Percentiles rank a stretch among this genome's conserved stretches.
These are phyloP conservation scores for Pochonia chlamydosporia DNA, from an alignment of 2,329 filamentous ascomycete species.

Conservation along the genomic window DNA sequence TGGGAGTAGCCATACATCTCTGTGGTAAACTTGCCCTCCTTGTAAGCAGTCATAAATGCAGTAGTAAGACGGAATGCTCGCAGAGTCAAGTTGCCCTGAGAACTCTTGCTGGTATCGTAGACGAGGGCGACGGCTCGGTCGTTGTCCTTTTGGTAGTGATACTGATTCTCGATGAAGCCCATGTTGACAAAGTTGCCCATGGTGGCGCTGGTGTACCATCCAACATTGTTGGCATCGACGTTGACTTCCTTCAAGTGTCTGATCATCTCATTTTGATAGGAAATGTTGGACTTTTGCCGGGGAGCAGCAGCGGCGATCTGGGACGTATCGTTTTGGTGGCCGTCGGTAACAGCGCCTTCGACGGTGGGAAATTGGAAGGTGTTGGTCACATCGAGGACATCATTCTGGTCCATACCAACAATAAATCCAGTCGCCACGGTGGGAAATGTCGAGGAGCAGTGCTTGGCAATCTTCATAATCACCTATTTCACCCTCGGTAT, in stretches of 20 bases:
- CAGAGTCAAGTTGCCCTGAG: slow-evolving; percentile 83
- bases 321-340: slow-evolving; percentile 70
- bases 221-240: slow-evolving; percentile 94
- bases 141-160: slow-evolving; percentile 94
- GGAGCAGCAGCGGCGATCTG: slow-evolving; percentile 81
- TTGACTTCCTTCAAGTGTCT: slow-evolving; percentile 95
- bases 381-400: slow-evolving; percentile 86
- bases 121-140: slow-evolving; percentile 83
- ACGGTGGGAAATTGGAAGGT: slow-evolving; percentile 86
- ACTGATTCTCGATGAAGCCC: slow-evolving; percentile 96
- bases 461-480: slow-evolving; percentile 97
- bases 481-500: slow-evolving; percentile 48
- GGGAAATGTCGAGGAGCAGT: slow-evolving; percentile 82
- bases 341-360: slow-evolving; percentile 63
- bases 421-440: slow-evolving; percentile 84
- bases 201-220: slow-evolving; percentile 97
- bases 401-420: slow-evolving; percentile 85
- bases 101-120: slow-evolving; percentile 92
- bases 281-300: slow-evolving; percentile 80
- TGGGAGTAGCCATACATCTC: slow-evolving; percentile 62
- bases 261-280: slow-evolving; percentile 96
- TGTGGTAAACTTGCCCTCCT: slow-evolving; percentile 96
- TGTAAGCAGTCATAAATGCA: slow-evolving; percentile 83
- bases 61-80: slow-evolving; percentile 87
- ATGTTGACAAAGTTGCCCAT: slow-evolving; percentile 98